Evolutionary conservation across 768 basidiomycete genomes (phyloP).

Genomic region (Auriculariales sp.): DNA sequence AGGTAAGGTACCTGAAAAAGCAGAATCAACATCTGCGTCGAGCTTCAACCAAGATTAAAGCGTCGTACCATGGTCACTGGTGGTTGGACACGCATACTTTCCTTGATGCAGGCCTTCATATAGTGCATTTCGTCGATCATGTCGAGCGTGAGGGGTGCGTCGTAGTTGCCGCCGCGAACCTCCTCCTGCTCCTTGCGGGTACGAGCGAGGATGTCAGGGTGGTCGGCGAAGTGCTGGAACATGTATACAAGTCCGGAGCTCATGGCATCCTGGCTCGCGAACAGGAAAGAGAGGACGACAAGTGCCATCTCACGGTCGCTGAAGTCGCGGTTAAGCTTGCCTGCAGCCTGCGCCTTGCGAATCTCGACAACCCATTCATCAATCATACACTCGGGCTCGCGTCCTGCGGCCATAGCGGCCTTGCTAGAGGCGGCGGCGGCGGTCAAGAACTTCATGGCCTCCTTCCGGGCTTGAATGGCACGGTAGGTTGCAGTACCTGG

Average conservation of each 20-base stretch:
- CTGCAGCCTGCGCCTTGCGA: constrained; percentile 29
- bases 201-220: constrained; percentile 78
- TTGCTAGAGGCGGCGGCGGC: constrained; percentile 72
- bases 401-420: constrained; percentile 63
- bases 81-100: constrained; percentile 80
- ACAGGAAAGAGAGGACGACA: constrained; percentile 93
- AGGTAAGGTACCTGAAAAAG: constrained; percentile 74
- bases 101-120: constrained; percentile 83
- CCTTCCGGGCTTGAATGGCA: constrained; percentile 82
- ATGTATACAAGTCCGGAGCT: constrained; percentile 89
- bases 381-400: constrained; percentile 75
- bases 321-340: constrained; percentile 75
- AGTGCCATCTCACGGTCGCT: constrained; percentile 92
- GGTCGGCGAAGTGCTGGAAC: constrained; percentile 91
- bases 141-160: constrained; percentile 70
- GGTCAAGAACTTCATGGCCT: constrained; percentile 65
- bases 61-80: constrained; percentile 84
- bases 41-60: not conserved
- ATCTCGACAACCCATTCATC: constrained; percentile 83
- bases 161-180: constrained; percentile 63
- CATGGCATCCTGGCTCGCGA: constrained; percentile 97
- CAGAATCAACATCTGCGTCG: constrained; percentile 8
- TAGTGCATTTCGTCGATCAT: constrained; percentile 89
- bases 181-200: constrained; percentile 82
- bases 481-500: constrained; percentile 95